Percentiles rank a stretch among this genome's conserved stretches.
These are phyloP conservation scores for Protomyces inundatus DNA, from an alignment of 1,139 yeast genomes.

Conservation along the genomic window DNA sequence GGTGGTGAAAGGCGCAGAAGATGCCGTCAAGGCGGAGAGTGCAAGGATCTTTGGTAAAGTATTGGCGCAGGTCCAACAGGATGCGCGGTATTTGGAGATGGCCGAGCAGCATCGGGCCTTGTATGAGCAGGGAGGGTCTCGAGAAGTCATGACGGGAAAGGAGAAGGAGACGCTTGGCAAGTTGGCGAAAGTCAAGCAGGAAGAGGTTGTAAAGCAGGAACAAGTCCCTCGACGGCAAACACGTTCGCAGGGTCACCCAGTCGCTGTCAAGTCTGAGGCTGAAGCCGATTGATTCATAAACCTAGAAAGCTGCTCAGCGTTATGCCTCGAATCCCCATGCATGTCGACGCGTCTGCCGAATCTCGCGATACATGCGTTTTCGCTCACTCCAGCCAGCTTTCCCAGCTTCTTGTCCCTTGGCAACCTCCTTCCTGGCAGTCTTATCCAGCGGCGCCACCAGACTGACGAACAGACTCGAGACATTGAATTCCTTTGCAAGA, in stretches of 20 bases:
- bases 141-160: background rate
- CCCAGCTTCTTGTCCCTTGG: constrained; percentile 2
- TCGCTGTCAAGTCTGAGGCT: background rate
- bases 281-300: background rate
- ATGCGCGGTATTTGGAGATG: background rate
- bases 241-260: no score
- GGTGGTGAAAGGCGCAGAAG: constrained; percentile 16
- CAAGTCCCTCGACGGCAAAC: background rate
- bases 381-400: constrained; percentile 22
- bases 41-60: constrained; percentile 20
- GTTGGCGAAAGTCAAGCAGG: background rate
- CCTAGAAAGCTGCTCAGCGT: background rate
- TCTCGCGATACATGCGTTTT: constrained; percentile 13
- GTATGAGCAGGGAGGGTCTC: background rate
- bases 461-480: constrained; percentile 17
- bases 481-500: constrained; percentile 17
- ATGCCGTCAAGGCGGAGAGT: constrained; percentile 17
- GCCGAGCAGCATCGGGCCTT: background rate
- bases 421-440: background rate
- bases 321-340: constrained; percentile 13
- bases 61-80: constrained; percentile 3
- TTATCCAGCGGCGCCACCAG: constrained; percentile 19
- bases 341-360: constrained; percentile 12
- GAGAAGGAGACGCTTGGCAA: background rate
- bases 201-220: background rate